These are phyloP conservation scores for Cucurbita pepo DNA, from an alignment of 306 rosid species.

Conservation along the genomic window DNA sequence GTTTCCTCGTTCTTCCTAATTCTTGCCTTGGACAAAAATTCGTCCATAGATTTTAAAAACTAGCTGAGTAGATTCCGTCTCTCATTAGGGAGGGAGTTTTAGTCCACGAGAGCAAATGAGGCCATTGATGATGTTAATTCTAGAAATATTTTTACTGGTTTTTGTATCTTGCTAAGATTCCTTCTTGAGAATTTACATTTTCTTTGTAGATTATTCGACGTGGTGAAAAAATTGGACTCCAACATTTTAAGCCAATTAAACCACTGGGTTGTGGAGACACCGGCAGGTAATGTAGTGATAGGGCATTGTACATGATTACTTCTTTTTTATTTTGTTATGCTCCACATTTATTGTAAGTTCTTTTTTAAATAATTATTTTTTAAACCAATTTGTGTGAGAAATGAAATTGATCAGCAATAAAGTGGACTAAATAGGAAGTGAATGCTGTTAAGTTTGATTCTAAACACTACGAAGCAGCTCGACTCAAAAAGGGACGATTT, in stretches of 20 bases:
- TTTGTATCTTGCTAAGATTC: not conserved
- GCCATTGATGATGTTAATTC: not conserved
- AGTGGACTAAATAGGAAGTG: no score
- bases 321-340: not conserved
- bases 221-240: conserved; percentile 61
- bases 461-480: no score
- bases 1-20: no score
- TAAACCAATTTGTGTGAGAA: not conserved
- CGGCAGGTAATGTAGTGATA: conserved; percentile 49
- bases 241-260: conserved; percentile 71
- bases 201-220: conserved; percentile 32
- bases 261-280: conserved; percentile 97
- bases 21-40: no score
- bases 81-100: no score
- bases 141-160: not conserved
- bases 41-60: no score
- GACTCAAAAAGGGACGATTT: no score
- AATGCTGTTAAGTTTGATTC: no score
- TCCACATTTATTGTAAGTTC: not conserved
- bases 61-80: no score
- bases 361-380: not conserved
- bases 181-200: not conserved
- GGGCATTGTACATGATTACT: not conserved
- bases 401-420: not conserved
- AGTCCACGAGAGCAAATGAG: not conserved